A percentile compares a stretch with the other conserved stretches of the same genome.
Evolutionary conservation across 2,329 filamentous ascomycete genomes (phyloP).

Genomic region (Scedosporium aurantiacum): DNA sequence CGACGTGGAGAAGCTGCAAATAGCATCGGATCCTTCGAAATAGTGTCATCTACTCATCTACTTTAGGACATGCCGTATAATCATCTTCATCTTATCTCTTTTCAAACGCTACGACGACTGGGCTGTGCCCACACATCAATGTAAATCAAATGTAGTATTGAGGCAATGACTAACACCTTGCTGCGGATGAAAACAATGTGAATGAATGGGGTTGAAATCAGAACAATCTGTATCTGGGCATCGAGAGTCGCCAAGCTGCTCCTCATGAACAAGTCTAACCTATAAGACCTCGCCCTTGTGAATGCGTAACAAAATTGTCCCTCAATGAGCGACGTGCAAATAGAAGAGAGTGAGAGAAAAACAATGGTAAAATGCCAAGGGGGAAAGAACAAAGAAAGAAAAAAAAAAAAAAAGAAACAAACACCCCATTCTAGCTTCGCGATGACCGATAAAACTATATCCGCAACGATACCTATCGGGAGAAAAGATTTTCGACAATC

Average conservation of each 20-base stretch:
- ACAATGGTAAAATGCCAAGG: not conserved
- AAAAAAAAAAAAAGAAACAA: not conserved
- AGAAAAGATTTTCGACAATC: not conserved
- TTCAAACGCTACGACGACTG: not conserved
- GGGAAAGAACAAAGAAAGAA: not conserved
- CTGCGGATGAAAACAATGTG: slow-evolving; percentile 2
- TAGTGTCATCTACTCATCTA: not conserved
- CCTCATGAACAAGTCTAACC: not conserved
- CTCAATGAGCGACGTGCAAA: not conserved
- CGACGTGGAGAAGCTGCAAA: not conserved
- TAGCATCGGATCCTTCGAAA: not conserved
- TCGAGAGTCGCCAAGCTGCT: not conserved
- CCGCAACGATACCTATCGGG: not conserved
- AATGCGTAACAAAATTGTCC: slow-evolving; percentile 11
- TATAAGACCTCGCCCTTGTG: slow-evolving; percentile 10
- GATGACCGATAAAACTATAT: not conserved
- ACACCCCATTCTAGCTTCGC: not conserved
- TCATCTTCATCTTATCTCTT: not conserved
- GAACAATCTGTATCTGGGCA: not conserved
- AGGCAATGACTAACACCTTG: not conserved
- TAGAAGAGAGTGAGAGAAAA: not conserved
- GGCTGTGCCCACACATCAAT: not conserved
- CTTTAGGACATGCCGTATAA: not conserved
- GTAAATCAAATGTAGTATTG: not conserved
- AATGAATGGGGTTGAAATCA: not conserved